Evolutionary conservation across 495 filamentous ascomycete species (phyloP).

Genomic region (Xylaria sp.): DNA sequence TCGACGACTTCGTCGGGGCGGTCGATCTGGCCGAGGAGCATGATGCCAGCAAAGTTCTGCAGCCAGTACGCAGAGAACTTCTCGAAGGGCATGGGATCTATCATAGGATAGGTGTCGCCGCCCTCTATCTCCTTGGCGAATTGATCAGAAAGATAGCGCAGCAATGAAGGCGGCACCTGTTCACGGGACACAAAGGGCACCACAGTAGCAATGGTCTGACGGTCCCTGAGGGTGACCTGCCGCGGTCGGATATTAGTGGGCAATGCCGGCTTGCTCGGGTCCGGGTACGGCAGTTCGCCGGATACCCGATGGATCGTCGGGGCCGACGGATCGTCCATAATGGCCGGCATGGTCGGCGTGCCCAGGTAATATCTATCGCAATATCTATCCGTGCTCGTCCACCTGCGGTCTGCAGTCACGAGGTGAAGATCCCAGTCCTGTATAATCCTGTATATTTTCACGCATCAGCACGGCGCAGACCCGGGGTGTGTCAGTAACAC

Average conservation of each 20-base stretch:
- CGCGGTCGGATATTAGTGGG: constrained; percentile 75
- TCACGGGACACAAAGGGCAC: constrained; percentile 80
- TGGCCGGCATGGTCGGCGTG: constrained; percentile 72
- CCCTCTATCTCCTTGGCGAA: constrained; percentile 94
- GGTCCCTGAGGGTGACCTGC: constrained; percentile 87
- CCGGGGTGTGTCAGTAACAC: constrained; percentile 12
- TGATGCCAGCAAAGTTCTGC: constrained; percentile 90
- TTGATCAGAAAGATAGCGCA: constrained; percentile 83
- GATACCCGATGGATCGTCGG: constrained; percentile 68
- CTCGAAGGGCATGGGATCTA: constrained; percentile 74
- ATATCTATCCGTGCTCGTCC: too few species aligned
- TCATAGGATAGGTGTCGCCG: constrained; percentile 96
- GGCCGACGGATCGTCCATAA: constrained; percentile 78
- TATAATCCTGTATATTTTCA: background rate
- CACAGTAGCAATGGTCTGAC: constrained; percentile 88
- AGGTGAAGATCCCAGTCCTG: background rate
- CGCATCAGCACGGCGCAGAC: constrained; percentile 6
- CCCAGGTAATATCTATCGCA: background rate
- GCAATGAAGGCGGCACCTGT: constrained; percentile 75
- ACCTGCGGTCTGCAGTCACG: background rate
- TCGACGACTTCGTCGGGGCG: constrained; percentile 63
- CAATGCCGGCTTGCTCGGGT: constrained; percentile 64
- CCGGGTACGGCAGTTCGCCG: constrained; percentile 68
- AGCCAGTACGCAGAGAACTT: constrained; percentile 94
- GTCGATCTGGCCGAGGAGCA: constrained; percentile 83